Conservation (phyloP, 192 early-diverging fungal genomes). For the Coemansia sp. region DNA sequence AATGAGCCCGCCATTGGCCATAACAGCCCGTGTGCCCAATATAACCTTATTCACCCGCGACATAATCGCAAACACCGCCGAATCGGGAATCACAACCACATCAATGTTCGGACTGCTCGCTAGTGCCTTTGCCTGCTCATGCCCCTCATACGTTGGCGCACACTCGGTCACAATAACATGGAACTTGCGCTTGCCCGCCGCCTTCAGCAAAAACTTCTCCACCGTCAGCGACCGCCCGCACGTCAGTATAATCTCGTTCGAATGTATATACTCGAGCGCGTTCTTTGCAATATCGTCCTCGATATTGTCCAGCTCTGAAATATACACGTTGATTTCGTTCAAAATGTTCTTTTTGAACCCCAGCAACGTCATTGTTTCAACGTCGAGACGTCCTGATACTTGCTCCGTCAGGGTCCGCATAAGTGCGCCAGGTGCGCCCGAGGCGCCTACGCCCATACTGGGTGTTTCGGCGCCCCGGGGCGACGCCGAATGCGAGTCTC, state of each 20-base stretch:
- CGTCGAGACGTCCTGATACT: conserved; percentile 33
- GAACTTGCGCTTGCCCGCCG: conserved; percentile 83
- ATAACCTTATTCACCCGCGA: conserved; percentile 97
- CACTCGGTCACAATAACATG: conserved; percentile 95
- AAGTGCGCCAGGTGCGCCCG: neutral
- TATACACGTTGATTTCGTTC: conserved; percentile 82
- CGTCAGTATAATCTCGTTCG: conserved; percentile 96
- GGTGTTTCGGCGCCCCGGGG: conserved; percentile 32
- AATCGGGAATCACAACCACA: conserved; percentile 87
- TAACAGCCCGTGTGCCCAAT: conserved; percentile 85
- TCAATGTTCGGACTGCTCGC: conserved; percentile 75
- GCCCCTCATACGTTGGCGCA: conserved; percentile 85
- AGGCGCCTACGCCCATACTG: conserved; percentile 28
- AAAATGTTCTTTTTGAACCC: conserved; percentile 75
- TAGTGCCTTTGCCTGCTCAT: conserved; percentile 76
- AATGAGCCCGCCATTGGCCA: conserved; percentile 91
- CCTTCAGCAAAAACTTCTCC: conserved; percentile 78
- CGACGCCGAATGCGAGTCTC: conserved; percentile 11
- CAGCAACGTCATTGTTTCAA: conserved; percentile 38
- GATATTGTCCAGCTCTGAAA: conserved; percentile 80
- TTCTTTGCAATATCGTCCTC: conserved; percentile 77
- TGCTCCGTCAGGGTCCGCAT: conserved; percentile 48
- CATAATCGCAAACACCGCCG: conserved; percentile 96
- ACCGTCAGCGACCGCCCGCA: conserved; percentile 86
- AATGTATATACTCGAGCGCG: conserved; percentile 90